phyloP scores from a whole-genome alignment of 2,329 filamentous ascomycete species.

The Nemania bipapillata region DNA sequence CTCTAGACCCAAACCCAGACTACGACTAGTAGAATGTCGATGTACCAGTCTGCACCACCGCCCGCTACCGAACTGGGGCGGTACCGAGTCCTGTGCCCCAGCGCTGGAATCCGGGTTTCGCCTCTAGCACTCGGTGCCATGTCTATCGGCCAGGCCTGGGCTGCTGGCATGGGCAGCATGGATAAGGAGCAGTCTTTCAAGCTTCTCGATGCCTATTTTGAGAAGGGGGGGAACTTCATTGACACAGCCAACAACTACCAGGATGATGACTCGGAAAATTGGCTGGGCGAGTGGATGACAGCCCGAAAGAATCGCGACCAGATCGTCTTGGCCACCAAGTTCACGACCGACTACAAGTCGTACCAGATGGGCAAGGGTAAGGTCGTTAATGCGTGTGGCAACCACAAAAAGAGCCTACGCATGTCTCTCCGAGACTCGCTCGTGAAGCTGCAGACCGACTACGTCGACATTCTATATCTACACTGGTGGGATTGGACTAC shows the following conservation, averaged over 20 bases:
- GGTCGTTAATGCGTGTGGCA: constrained; percentile 64
- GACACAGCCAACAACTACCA: constrained; percentile 77
- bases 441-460: constrained; percentile 71
- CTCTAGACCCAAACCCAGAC: no score
- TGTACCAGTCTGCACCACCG: constrained; percentile 48
- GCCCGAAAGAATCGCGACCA: constrained; percentile 71
- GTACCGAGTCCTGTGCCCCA: constrained; percentile 63
- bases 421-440: constrained; percentile 65
- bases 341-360: background rate
- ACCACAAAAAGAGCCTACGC: constrained; percentile 69
- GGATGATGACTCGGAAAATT: constrained; percentile 68
- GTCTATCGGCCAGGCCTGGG: constrained; percentile 62
- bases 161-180: constrained; percentile 61
- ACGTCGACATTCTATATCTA: constrained; percentile 68
- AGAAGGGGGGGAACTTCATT: constrained; percentile 73
- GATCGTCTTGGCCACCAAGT: constrained; percentile 57
- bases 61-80: constrained; percentile 63
- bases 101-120: constrained; percentile 63
- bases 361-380: no score
- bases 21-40: no score
- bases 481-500: background rate
- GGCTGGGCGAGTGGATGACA: constrained; percentile 77
- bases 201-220: constrained; percentile 67
- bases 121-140: constrained; percentile 66
- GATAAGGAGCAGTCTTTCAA: constrained; percentile 65